These are phyloP conservation scores for Trichoderma semiorbis DNA, from an alignment of 2,329 filamentous ascomycete species.

Conservation along the genomic window DNA sequence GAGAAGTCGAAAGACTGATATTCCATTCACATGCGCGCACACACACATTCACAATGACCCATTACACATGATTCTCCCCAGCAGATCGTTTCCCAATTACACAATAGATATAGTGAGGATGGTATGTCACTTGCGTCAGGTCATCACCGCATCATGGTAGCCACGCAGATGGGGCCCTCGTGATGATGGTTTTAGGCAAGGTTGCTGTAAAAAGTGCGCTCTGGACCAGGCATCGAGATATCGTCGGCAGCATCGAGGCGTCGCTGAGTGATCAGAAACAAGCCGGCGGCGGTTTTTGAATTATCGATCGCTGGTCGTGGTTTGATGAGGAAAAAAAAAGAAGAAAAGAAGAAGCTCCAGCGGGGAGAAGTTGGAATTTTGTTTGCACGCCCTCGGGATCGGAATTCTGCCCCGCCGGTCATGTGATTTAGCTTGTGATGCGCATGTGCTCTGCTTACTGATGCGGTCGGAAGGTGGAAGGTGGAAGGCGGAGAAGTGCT, in stretches of 20 bases:
- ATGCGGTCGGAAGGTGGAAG: neutral
- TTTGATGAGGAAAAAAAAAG: constrained; percentile 22
- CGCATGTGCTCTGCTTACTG: neutral
- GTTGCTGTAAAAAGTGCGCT: constrained; percentile 46
- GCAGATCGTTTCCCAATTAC: neutral
- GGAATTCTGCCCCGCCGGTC: constrained; percentile 19
- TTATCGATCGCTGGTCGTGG: constrained; percentile 44
- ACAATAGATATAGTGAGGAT: neutral
- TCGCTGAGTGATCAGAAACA: constrained; percentile 29
- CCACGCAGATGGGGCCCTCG: constrained; percentile 60
- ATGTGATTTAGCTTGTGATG: constrained; percentile 24
- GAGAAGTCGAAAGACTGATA: neutral
- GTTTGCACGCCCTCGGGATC: neutral
- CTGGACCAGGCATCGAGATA: constrained; percentile 55
- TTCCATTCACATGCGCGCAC: neutral
- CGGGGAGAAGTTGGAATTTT: neutral
- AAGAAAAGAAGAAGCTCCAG: neutral
- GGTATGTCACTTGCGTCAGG: constrained; percentile 62
- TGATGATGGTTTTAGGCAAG: constrained; percentile 67
- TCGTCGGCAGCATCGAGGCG: constrained; percentile 43
- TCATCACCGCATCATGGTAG: constrained; percentile 66
- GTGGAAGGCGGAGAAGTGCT: neutral
- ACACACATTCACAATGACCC: neutral
- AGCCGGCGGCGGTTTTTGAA: constrained; percentile 32
- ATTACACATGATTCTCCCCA: neutral